A percentile compares a stretch with the other conserved stretches of the same genome.
These are phyloP conservation scores for Didymella pinodella DNA, from an alignment of 2,329 filamentous ascomycete species.

Conservation along the genomic window DNA sequence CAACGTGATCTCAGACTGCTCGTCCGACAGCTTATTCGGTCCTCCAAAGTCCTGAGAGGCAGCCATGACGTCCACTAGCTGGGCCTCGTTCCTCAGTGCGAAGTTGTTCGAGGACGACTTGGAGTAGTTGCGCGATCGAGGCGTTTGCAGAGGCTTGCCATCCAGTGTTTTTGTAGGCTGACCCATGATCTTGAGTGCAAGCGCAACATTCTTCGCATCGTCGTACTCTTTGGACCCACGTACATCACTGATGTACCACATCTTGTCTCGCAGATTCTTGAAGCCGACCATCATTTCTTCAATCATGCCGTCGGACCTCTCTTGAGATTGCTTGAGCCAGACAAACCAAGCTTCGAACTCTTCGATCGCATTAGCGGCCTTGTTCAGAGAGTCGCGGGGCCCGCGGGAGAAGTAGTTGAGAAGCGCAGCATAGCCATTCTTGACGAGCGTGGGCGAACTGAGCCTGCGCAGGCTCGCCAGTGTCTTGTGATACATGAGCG, in stretches of 20 bases:
- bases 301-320: conserved; percentile 76
- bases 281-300: conserved; percentile 78
- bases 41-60: conserved; percentile 85
- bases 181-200: conserved; percentile 91
- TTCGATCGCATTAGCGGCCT: conserved; percentile 75
- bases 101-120: conserved; percentile 63
- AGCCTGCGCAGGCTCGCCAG: conserved; percentile 74
- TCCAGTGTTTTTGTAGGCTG: conserved; percentile 56
- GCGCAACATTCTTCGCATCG: conserved; percentile 82
- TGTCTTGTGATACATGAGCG: conserved; percentile 86
- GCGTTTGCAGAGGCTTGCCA: conserved; percentile 50
- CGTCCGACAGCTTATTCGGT: conserved; percentile 93
- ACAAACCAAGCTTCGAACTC: conserved; percentile 84
- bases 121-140: conserved; percentile 54
- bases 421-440: conserved; percentile 74
- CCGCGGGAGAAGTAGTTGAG: conserved; percentile 77
- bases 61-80: conserved; percentile 86
- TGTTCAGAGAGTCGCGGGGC: conserved; percentile 72
- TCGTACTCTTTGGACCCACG: conserved; percentile 89
- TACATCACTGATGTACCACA: conserved; percentile 98
- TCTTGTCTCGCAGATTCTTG: conserved; percentile 85
- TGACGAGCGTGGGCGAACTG: conserved; percentile 66
- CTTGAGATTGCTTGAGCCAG: conserved; percentile 82
- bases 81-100: conserved; percentile 80
- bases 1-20: conserved; percentile 84